A percentile compares a stretch with the other conserved stretches of the same genome.
These are phyloP conservation scores for Cantharellus cinnabarinus DNA, from an alignment of 768 basidiomycete species.

Conservation along the genomic window DNA sequence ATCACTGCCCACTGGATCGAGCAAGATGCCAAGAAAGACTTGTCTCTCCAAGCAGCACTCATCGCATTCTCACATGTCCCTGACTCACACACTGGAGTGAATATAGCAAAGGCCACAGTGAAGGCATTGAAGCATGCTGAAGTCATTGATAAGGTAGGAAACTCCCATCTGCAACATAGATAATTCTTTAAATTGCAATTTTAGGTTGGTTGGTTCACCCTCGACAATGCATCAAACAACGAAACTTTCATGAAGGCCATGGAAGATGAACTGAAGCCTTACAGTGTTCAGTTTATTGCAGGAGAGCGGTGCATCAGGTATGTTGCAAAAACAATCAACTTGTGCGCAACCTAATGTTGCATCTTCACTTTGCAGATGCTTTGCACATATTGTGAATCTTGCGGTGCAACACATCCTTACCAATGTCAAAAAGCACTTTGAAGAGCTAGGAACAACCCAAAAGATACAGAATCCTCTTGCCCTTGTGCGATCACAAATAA, in stretches of 20 bases:
- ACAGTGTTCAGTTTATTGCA: not conserved
- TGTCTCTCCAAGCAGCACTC: not conserved
- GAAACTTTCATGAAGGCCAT: not conserved
- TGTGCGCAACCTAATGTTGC: not conserved
- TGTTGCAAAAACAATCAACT: not conserved
- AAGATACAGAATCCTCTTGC: too few species aligned
- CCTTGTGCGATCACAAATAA: too few species aligned
- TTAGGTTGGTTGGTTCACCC: not conserved
- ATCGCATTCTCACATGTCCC: conserved; percentile 1
- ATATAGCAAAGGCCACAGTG: conserved; percentile 2
- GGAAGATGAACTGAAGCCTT: not conserved
- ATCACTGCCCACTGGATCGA: conserved; percentile 3
- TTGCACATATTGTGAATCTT: conserved; percentile 3
- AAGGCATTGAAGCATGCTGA: not conserved
- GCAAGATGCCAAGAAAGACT: not conserved
- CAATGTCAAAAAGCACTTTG: not conserved
- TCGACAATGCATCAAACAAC: not conserved
- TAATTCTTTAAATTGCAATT: not conserved
- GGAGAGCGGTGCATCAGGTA: not conserved
- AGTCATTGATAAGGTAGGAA: not conserved
- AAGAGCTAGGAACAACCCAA: too few species aligned
- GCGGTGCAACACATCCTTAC: conserved; percentile 1
- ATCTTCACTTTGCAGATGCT: not conserved
- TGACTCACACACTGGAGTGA: not conserved
- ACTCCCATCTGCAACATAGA: not conserved